Evolutionary conservation across 164 flowering plant species (phyloP), one percentile per base, ranked within the genome.

Genomic region (Magnolia kwangsiensis): DNA sequence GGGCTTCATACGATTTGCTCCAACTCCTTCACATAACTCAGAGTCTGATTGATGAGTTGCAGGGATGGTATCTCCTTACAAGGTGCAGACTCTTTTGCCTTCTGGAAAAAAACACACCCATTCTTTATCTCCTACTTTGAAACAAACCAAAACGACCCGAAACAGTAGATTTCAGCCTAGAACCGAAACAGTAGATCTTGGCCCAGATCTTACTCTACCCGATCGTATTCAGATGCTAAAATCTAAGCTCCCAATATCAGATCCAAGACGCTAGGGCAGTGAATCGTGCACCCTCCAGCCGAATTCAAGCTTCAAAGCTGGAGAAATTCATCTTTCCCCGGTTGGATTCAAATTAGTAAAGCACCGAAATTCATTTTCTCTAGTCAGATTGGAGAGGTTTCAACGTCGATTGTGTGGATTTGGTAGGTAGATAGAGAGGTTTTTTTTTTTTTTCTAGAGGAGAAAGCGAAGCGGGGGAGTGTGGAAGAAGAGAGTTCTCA

Each of bases 41-140:
- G 91, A 0, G 97, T 94, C 82, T 96, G 99, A 83, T 90, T 92
- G 81, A 96, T 94, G 78, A 96, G 94, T 76, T 92, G 98, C 80
- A 92, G 85, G 9, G 98, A 93, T 2, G 98, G 98, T 11, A 93
- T 93, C 83, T 90, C 98, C 86, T 93, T 92, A 88, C 88, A 90
- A 6, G 96, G 91, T 13, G 94, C 87, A 23, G 91, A 79, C 20
- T 91, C 98, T 81, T 93, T 93, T 3, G 92, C 94, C 87, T 87
- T 93, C n/a, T n/a, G n/a, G n/a, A n/a, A n/a, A n/a, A n/a, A n/a
- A n/a, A n/a, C n/a, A n/a, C n/a, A n/a, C n/a, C n/a, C n/a, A n/a
- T n/a, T n/a, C n/a, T n/a, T n/a, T n/a, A n/a, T n/a, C n/a, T n/a
- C n/a, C n/a, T n/a, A n/a, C n/a, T n/a, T n/a, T n/a, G n/a, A n/a